Base-by-base conservation (phyloP, 164 flowering plant genomes). In the Annona cherimola region DNA sequence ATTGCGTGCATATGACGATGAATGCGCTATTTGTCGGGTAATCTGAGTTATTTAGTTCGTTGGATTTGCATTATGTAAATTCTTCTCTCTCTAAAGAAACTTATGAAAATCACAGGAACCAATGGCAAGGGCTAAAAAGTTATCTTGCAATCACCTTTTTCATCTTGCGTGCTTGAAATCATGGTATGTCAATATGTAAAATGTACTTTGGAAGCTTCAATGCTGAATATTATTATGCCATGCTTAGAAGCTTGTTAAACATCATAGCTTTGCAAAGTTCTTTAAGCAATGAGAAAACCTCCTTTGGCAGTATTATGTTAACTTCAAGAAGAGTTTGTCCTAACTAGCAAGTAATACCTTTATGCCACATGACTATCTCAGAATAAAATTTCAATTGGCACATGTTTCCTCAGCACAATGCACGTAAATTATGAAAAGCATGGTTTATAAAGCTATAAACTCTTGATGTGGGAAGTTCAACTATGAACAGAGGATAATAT, bases 1-100 rank as follows among this genome's bases (percentile, higher is more conserved):
- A 83, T 74, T 95, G 71, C 86, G 78, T 71, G 86, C 90, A 76
- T 95, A 90, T 78, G 87, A 90, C 80, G 99, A 95, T 80, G 99
- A 95, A 82, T 95, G 99, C 74, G 97, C 98, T 26, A 95, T 95
- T 73, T 95, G 98, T 70, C 86, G 93, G 87, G 99, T 93, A 90
- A 78, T 84, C 55, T 74, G 75, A 11, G 12, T 50, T 50, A 42
- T 61, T 55, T 44, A n/a, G 1, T 35, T 68, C 63, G 42, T 35
- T 20, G n/a, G 59, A 11, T 57, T 66, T 42, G 42, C 69, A 66
- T 50, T 18, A 20, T 66, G 46, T 71, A 1, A 60, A 18, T 75
- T 43, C 46, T 55, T 54, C 8, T 19, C 18, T 63, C 44, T 71
- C 45, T 42, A 35, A 4, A 45, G 12, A 42, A 42, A 77, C 35